Evolutionary conservation across 148 eudicot species (phyloP).

Genomic region (Drosera capensis): DNA sequence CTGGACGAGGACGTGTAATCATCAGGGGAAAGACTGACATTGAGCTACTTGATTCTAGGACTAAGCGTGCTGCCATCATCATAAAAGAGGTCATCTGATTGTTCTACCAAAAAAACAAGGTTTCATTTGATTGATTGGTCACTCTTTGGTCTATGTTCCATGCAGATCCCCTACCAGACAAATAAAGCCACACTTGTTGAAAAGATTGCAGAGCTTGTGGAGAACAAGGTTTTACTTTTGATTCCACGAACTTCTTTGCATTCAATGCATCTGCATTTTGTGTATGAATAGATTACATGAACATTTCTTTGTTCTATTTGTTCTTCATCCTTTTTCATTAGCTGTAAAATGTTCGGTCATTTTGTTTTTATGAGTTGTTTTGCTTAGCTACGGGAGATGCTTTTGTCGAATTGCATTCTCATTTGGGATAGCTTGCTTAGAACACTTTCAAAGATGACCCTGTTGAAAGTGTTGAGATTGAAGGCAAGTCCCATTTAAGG

Average conservation of each 20-base stretch:
- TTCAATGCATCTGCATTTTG: background rate
- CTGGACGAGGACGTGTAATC: constrained; percentile 78
- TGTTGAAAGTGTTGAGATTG: too few species aligned
- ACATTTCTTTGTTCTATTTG: background rate
- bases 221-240: constrained; percentile 64
- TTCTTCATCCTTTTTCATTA: too few species aligned
- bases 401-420: too few species aligned
- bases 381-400: too few species aligned
- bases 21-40: constrained; percentile 87
- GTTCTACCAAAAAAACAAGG: background rate
- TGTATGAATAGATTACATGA: background rate
- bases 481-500: too few species aligned
- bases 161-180: constrained; percentile 94
- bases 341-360: too few species aligned
- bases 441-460: too few species aligned
- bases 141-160: constrained; percentile 6
- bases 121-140: constrained; percentile 3
- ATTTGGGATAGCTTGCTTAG: too few species aligned
- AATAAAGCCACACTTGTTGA: constrained; percentile 87
- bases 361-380: too few species aligned
- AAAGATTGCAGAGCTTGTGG: constrained; percentile 91
- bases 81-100: constrained; percentile 59
- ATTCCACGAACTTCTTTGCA: background rate
- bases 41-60: constrained; percentile 63
- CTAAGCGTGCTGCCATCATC: constrained; percentile 66